phyloP scores from a whole-genome alignment of 1,284 basidiomycete species.

The Ceratobasidium sp. region DNA sequence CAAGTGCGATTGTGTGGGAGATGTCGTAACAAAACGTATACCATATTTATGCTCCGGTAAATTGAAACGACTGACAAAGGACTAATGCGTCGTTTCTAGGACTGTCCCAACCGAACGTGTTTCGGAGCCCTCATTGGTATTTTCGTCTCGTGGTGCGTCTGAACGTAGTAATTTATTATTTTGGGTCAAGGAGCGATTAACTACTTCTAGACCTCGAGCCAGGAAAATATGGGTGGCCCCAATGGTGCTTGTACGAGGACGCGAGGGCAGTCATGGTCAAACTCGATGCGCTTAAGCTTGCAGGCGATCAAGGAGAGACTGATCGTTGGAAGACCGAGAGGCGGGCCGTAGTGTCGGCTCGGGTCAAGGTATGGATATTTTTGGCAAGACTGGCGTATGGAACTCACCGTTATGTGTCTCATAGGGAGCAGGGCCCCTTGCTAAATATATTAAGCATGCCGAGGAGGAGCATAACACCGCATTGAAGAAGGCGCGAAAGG shows the following conservation, averaged over 20 bases:
- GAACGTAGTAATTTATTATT: neutral
- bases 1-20: conserved; percentile 36
- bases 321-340: neutral
- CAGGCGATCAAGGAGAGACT: neutral
- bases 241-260: conserved; percentile 31
- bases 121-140: conserved; percentile 20
- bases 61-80: neutral
- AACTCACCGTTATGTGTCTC: neutral
- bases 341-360: neutral
- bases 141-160: conserved; percentile 13
- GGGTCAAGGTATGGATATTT: neutral
- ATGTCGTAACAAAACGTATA: conserved; percentile 26
- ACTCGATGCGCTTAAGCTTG: conserved; percentile 16
- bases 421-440: neutral
- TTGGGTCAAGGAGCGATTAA: neutral
- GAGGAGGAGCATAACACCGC: neutral
- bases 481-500: neutral
- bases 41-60: neutral
- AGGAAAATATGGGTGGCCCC: neutral
- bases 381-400: neutral
- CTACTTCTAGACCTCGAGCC: neutral
- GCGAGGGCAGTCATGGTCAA: conserved; percentile 16
- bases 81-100: neutral
- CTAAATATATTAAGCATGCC: neutral
- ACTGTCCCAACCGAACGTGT: conserved; percentile 2